Evolutionary conservation across 495 filamentous ascomycete species (phyloP).

Genomic region (Penicillium psychrofluorescens): DNA sequence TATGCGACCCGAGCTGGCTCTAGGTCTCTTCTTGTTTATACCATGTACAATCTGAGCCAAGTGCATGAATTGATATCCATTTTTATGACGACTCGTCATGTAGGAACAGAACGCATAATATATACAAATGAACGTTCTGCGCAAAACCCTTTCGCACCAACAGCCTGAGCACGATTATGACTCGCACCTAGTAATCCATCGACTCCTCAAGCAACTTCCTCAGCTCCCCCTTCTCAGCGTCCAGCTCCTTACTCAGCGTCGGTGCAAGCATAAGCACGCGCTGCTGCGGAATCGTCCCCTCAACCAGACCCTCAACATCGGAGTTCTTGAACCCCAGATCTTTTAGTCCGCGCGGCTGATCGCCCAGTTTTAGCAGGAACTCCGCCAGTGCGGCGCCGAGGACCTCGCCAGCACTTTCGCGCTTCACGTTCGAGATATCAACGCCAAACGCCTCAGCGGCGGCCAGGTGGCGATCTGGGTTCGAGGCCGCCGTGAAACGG

Average conservation of each 20-base stretch:
- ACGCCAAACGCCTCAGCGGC: slow-evolving; percentile 90
- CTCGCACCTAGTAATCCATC: slow-evolving; percentile 45
- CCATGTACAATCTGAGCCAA: not conserved
- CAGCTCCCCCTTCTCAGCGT: slow-evolving; percentile 59
- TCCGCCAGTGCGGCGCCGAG: slow-evolving; percentile 70
- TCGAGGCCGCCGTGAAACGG: slow-evolving; percentile 80
- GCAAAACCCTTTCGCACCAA: too few relatives aligned
- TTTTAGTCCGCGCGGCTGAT: slow-evolving; percentile 82
- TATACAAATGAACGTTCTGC: too few relatives aligned
- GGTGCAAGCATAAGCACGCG: slow-evolving; percentile 90
- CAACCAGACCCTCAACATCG: slow-evolving; percentile 76
- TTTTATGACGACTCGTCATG: too few relatives aligned
- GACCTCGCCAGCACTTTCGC: slow-evolving; percentile 80
- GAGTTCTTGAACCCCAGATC: slow-evolving; percentile 67
- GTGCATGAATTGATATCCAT: too few relatives aligned
- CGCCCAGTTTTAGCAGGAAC: slow-evolving; percentile 77
- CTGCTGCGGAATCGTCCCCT: slow-evolving; percentile 88
- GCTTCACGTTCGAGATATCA: slow-evolving; percentile 77
- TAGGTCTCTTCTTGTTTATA: not conserved
- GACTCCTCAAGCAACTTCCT: slow-evolving; percentile 57
- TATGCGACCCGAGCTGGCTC: not conserved
- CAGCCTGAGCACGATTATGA: too few relatives aligned
- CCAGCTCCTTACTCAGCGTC: slow-evolving; percentile 57
- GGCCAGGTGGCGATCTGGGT: slow-evolving; percentile 82
- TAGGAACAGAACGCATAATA: too few relatives aligned